Evolutionary conservation across 2,329 filamentous ascomycete genomes (phyloP).

Genomic region (Colletotrichum magnum): DNA sequence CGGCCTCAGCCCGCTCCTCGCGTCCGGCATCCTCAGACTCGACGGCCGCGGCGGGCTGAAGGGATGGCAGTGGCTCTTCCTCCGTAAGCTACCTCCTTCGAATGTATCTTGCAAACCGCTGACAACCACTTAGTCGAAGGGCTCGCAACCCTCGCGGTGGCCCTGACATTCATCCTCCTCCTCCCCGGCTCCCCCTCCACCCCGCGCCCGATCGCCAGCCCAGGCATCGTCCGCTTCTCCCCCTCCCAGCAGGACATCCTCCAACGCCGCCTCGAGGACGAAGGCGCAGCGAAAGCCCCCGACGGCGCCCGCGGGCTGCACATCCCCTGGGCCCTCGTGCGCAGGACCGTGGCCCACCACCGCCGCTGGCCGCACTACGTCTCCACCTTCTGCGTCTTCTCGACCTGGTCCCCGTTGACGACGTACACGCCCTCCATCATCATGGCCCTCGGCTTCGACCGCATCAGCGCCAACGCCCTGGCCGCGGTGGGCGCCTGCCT

Average conservation of each 20-base stretch:
- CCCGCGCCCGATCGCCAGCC: slow-evolving; percentile 54
- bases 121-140: slow-evolving; percentile 55
- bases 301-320: slow-evolving; percentile 50
- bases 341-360: slow-evolving; percentile 60
- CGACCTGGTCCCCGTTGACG: slow-evolving; percentile 66
- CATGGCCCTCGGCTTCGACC: slow-evolving; percentile 60
- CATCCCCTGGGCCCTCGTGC: slow-evolving; percentile 56
- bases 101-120: too few relatives aligned
- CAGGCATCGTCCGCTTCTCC: slow-evolving; percentile 56
- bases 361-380: slow-evolving; percentile 64
- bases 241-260: slow-evolving; percentile 51
- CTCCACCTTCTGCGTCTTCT: slow-evolving; percentile 64
- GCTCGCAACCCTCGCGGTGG: slow-evolving; percentile 57
- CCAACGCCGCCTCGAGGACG: slow-evolving; percentile 50
- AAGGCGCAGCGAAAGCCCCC: slow-evolving; percentile 48
- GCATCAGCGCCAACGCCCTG: slow-evolving; percentile 62
- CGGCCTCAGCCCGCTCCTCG: slow-evolving; percentile 63
- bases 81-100: too few relatives aligned
- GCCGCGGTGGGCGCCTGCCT: slow-evolving; percentile 59
- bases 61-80: slow-evolving; percentile 67
- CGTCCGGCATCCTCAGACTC: slow-evolving; percentile 62
- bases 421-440: slow-evolving; percentile 65
- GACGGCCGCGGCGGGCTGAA: slow-evolving; percentile 55
- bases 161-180: slow-evolving; percentile 55
- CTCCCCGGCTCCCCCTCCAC: slow-evolving; percentile 59